Percentiles rank a stretch among this genome's conserved stretches.
phyloP scores from a whole-genome alignment of 768 basidiomycete genomes.

The Naganishia friedmannii region DNA sequence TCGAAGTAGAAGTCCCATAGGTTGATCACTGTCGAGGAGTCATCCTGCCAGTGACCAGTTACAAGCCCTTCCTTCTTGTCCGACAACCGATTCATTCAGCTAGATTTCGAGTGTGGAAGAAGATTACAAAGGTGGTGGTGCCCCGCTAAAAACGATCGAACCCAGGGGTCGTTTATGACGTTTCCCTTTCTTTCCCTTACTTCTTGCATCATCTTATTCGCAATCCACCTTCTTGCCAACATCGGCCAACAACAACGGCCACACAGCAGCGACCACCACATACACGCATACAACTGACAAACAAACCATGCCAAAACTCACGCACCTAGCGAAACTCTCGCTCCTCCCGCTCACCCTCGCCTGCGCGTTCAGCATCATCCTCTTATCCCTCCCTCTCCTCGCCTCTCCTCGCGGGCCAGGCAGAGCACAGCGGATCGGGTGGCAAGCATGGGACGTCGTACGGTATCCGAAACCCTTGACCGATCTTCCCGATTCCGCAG shows the following conservation, averaged over 20 bases:
- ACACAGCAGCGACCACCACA: too few relatives aligned
- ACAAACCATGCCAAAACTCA: background rate
- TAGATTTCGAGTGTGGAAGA: too few relatives aligned
- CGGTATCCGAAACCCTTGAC: slow-evolving; percentile 31
- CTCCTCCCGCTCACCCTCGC: slow-evolving; percentile 19
- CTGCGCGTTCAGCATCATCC: slow-evolving; percentile 22
- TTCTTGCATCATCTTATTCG: background rate
- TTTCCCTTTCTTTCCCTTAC: too few relatives aligned
- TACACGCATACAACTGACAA: too few relatives aligned
- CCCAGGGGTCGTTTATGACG: too few relatives aligned
- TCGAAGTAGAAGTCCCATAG: too few relatives aligned
- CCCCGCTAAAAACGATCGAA: too few relatives aligned
- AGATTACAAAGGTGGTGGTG: too few relatives aligned
- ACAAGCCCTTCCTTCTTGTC: too few relatives aligned
- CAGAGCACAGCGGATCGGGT: slow-evolving; percentile 67
- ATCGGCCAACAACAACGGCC: background rate
- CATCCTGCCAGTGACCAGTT: too few relatives aligned
- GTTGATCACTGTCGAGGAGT: too few relatives aligned
- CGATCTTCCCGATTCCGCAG: slow-evolving; percentile 36
- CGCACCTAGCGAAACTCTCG: slow-evolving; percentile 9
- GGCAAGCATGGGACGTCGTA: slow-evolving; percentile 82
- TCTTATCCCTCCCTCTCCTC: slow-evolving; percentile 15
- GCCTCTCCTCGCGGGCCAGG: slow-evolving; percentile 34
- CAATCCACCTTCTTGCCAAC: background rate
- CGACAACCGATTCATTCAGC: too few relatives aligned